Percentiles rank a stretch among this genome's conserved stretches.
phyloP scores from a whole-genome alignment of 73 alveolate genomes.

The Paraurostyla sp. region DNA sequence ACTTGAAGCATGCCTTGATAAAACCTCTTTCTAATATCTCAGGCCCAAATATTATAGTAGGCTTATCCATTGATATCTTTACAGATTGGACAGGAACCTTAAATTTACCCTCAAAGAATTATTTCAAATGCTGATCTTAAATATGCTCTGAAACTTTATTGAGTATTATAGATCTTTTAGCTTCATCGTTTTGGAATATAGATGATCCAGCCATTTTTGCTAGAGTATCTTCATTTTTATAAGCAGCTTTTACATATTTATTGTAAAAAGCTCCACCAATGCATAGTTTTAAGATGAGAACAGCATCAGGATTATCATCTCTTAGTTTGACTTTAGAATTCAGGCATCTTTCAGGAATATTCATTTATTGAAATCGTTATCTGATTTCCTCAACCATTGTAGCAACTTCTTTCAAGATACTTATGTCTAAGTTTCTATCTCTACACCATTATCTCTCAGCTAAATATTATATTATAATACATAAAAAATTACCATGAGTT shows the following conservation, averaged over 20 bases:
- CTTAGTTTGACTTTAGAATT: conserved; percentile 59
- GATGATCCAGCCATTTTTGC: conserved; percentile 25
- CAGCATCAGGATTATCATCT: conserved; percentile 57
- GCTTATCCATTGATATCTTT: conserved; percentile 48
- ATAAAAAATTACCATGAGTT: background rate
- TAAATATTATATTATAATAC: background rate
- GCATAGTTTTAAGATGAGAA: conserved; percentile 42
- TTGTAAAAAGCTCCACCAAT: conserved; percentile 75
- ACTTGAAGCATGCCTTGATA: conserved; percentile 64
- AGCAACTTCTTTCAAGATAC: conserved; percentile 60
- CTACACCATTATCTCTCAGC: conserved; percentile 74
- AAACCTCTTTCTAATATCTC: conserved; percentile 51
- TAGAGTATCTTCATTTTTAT: conserved; percentile 54
- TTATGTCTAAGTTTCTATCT: conserved; percentile 48
- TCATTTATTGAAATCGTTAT: conserved; percentile 48
- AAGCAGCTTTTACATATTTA: conserved; percentile 66
- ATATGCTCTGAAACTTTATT: conserved; percentile 51
- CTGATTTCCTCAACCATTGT: conserved; percentile 65
- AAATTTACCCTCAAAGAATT: conserved; percentile 47
- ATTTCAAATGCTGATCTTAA: conserved; percentile 47
- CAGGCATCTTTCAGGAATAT: conserved; percentile 33
- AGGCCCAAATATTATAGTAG: conserved; percentile 54
- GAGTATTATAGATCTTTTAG: conserved; percentile 57
- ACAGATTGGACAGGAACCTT: conserved; percentile 59
- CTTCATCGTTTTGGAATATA: background rate